phyloP scores from a whole-genome alignment of 2,329 filamentous ascomycete genomes.

The Colletotrichum sidae region DNA sequence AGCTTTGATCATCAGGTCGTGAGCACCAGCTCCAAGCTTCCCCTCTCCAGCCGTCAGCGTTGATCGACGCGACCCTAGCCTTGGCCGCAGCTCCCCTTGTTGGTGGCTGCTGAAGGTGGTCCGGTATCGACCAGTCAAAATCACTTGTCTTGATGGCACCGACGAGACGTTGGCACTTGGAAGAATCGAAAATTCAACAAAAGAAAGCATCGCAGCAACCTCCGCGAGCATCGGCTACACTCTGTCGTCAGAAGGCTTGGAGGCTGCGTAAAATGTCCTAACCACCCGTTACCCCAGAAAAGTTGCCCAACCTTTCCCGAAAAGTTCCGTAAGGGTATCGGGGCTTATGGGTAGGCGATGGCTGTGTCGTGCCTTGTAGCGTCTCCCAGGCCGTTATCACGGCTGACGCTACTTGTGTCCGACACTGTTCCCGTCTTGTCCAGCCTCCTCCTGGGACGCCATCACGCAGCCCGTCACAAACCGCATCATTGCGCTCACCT shows the following conservation, averaged over 20 bases:
- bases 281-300: slow-evolving; percentile 18
- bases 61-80: slow-evolving; percentile 15
- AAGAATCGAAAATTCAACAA: slow-evolving; percentile 9
- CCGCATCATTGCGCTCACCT: slow-evolving; percentile 11
- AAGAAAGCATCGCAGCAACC: slow-evolving; percentile 14
- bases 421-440: slow-evolving; percentile 8
- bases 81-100: slow-evolving; percentile 5
- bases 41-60: slow-evolving; percentile 8
- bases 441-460: not conserved
- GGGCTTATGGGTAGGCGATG: slow-evolving; percentile 7
- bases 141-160: not conserved
- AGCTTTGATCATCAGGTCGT: not conserved
- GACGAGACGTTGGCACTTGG: not conserved
- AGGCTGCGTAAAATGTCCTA: slow-evolving; percentile 20
- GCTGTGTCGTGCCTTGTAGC: slow-evolving; percentile 14
- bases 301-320: slow-evolving; percentile 2
- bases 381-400: not conserved
- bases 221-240: slow-evolving; percentile 25
- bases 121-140: slow-evolving; percentile 4
- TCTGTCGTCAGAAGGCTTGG: slow-evolving; percentile 28
- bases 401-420: slow-evolving; percentile 3
- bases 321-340: slow-evolving; percentile 10
- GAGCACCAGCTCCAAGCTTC: slow-evolving; percentile 19
- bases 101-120: slow-evolving; percentile 6
- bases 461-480: not conserved